Evolutionary conservation across 2,329 filamentous ascomycete species (phyloP), one percentile per base, ranked within the genome.

Genomic region (Colletotrichum tofieldiae): DNA sequence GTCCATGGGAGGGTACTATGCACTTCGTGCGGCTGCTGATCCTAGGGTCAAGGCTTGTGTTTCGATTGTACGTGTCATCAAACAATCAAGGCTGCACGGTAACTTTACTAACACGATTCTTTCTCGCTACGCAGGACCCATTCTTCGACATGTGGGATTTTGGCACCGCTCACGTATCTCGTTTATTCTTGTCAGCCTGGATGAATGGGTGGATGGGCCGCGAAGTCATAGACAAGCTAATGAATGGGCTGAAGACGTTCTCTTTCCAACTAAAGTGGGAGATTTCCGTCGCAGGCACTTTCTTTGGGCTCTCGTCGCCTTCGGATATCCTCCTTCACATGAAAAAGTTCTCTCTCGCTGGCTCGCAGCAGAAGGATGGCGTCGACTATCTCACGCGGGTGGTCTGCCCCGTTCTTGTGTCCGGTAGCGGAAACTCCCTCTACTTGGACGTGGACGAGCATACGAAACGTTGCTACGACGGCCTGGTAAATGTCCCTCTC

Each of bases 1-100:
- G 0, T 82, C 82, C 2, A 77, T 86, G 73, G 85, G 86, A 2
- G 86, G 82, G 0, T 87, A 87, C 73, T 83, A 82, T 59, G 83
- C 85, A 1, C 78, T 88, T 8, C 82, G 86, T 0, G 82, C 76
- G 1, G 83, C 82, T 0, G 74, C 76, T 0, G 85, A 87, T 74
- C 69, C 79, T 0, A 81, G 86, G 0, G 77, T 87, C 78, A 83
- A 82, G 67, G 86, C 85, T 0, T 85, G 82, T 70, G 76, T 87
- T 5, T 74, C 79, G 7, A 75, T 83, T 23, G 83, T 63, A n/a
- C 37, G 60, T 47, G 3, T n/a, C 20, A n/a, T 47, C n/a, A 9
- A 9, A n/a, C 18, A n/a, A 47, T 23, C 5, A 47, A n/a, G 9
- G 4, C n/a, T 5, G n/a, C 9, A 1, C 12, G 3, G 12, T 3